phyloP scores from a whole-genome alignment of 495 filamentous ascomycete genomes.

The Lasiosphaeria hispida region DNA sequence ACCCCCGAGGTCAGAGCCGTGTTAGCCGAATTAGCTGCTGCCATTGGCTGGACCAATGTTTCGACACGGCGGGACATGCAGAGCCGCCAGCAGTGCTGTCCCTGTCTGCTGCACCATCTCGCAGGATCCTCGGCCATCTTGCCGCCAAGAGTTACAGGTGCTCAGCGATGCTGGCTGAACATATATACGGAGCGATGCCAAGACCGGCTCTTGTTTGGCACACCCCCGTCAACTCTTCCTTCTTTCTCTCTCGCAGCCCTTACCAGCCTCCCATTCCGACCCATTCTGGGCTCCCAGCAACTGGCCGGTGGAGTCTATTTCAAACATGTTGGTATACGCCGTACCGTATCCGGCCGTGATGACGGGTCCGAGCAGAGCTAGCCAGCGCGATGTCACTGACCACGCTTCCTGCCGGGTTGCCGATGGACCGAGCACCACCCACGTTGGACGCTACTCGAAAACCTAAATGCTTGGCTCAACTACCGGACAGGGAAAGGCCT shows the following conservation, averaged over 20 bases:
- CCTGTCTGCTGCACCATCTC: constrained; percentile 18
- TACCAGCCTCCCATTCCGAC: neutral
- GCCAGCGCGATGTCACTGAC: too few species aligned
- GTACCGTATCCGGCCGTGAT: too few species aligned
- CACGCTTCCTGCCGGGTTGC: neutral
- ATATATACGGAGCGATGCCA: constrained; percentile 11
- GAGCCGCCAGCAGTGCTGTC: constrained; percentile 10
- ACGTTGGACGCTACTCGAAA: neutral
- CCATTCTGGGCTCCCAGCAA: neutral
- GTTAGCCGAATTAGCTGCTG: neutral
- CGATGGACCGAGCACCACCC: neutral
- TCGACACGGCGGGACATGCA: constrained; percentile 21
- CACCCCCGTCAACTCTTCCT: neutral
- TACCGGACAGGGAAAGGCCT: constrained; percentile 7
- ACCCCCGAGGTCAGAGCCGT: constrained; percentile 10
- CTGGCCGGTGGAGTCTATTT: neutral
- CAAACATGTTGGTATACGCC: too few species aligned
- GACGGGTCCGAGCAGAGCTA: too few species aligned
- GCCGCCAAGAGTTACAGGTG: constrained; percentile 19
- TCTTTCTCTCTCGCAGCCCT: neutral
- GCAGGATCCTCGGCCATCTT: constrained; percentile 15
- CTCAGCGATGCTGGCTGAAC: neutral
- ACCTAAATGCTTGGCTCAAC: neutral
- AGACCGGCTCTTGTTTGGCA: constrained; percentile 1
- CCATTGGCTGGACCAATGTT: constrained; percentile 19